Evolutionary conservation across 2,329 filamentous ascomycete species (phyloP).

Genomic region (Aspergillus uvarum): DNA sequence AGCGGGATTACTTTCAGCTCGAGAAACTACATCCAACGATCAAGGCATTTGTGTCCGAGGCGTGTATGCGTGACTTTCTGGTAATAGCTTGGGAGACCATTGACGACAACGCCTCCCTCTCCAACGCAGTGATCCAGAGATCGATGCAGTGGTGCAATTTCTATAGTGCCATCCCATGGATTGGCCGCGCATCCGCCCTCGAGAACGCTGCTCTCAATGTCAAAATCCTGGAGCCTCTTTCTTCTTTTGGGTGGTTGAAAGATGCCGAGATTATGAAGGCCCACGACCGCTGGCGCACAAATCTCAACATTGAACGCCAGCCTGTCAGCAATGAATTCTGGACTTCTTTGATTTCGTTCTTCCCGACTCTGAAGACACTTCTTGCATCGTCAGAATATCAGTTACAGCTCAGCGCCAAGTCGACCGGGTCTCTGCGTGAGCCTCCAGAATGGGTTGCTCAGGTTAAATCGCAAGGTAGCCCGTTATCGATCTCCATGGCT

Average conservation of each 20-base stretch:
- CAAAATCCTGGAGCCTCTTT: slow-evolving; percentile 40
- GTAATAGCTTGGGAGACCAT: slow-evolving; percentile 50
- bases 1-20: slow-evolving; percentile 49
- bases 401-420: slow-evolving; percentile 6
- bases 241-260: slow-evolving; percentile 50
- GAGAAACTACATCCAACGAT: slow-evolving; percentile 41
- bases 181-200: slow-evolving; percentile 41
- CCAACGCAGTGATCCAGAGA: slow-evolving; percentile 46
- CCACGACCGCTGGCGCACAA: slow-evolving; percentile 45
- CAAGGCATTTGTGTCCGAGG: slow-evolving; percentile 48
- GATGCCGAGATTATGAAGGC: slow-evolving; percentile 45
- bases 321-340: slow-evolving; percentile 22
- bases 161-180: slow-evolving; percentile 48
- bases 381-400: slow-evolving; percentile 27
- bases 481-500: slow-evolving; percentile 39
- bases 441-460: slow-evolving; percentile 36
- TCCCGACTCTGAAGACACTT: slow-evolving; percentile 28
- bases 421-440: slow-evolving; percentile 22
- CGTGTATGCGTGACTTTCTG: slow-evolving; percentile 45
- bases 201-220: slow-evolving; percentile 35
- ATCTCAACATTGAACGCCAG: slow-evolving; percentile 23
- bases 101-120: slow-evolving; percentile 37
- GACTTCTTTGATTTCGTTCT: slow-evolving; percentile 26
- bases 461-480: slow-evolving; percentile 34
- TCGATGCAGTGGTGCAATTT: slow-evolving; percentile 50